These are phyloP conservation scores for Lasiodiplodia gonubiensis DNA, from an alignment of 2,329 filamentous ascomycete species.

Conservation along the genomic window DNA sequence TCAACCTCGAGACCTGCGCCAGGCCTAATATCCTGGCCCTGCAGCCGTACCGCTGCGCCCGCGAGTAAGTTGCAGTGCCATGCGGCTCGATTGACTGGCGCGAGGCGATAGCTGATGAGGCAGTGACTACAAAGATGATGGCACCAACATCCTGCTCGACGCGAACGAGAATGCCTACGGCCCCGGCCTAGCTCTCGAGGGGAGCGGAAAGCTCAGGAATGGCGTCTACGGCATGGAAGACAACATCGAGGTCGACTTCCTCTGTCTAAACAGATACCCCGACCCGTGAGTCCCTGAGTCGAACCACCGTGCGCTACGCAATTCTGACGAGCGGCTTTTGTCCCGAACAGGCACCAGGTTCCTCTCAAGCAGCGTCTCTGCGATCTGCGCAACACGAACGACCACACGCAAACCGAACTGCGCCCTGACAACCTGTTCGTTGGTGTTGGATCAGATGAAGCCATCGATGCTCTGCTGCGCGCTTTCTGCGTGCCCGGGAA, in stretches of 20 bases:
- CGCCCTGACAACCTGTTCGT: constrained; percentile 87
- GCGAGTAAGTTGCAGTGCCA: constrained; percentile 52
- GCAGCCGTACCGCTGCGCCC: constrained; percentile 60
- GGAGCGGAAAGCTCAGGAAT: constrained; percentile 55
- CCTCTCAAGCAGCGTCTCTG: constrained; percentile 87
- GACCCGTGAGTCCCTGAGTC: constrained; percentile 66
- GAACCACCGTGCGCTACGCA: not conserved
- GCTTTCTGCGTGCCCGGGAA: constrained; percentile 88
- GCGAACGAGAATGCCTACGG: constrained; percentile 98
- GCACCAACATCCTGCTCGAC: constrained; percentile 92
- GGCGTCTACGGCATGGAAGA: constrained; percentile 44
- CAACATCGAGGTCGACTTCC: constrained; percentile 71
- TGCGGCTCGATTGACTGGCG: constrained; percentile 30
- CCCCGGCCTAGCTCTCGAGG: constrained; percentile 69
- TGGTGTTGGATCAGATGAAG: constrained; percentile 94
- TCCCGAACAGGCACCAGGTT: constrained; percentile 67
- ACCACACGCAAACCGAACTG: constrained; percentile 77
- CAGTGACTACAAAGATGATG: constrained; percentile 98
- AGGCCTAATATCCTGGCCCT: constrained; percentile 59
- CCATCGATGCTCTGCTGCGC: constrained; percentile 89
- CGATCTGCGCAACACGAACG: constrained; percentile 75
- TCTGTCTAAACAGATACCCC: constrained; percentile 90
- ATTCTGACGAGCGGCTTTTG: not conserved
- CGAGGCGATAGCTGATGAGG: constrained; percentile 39
- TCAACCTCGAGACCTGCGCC: constrained; percentile 58